Evolutionary conservation across 192 early-diverging fungal species (phyloP).

Genomic region (Allomyces macrogynus): DNA sequence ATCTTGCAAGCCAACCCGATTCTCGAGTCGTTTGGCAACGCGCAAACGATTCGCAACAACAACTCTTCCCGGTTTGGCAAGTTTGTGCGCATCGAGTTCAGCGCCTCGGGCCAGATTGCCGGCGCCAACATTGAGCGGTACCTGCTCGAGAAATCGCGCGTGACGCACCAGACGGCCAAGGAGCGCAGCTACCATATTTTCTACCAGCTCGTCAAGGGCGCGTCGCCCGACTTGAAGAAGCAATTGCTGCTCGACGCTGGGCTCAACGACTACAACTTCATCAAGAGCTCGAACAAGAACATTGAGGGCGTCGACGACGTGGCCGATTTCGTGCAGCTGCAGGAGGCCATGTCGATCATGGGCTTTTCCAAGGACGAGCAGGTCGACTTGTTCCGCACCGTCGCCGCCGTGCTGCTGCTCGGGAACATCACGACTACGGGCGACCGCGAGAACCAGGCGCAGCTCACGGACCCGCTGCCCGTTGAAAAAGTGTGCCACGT

Average conservation of each 20-base stretch:
- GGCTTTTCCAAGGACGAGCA: constrained; percentile 57
- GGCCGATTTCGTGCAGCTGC: constrained; percentile 52
- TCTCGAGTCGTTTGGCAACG: constrained; percentile 95
- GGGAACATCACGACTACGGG: constrained; percentile 72
- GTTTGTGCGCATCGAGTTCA: constrained; percentile 98
- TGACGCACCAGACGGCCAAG: constrained; percentile 72
- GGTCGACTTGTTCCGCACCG: constrained; percentile 52
- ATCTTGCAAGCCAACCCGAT: constrained; percentile 94
- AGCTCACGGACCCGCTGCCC: constrained; percentile 48
- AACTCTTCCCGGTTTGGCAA: constrained; percentile 99
- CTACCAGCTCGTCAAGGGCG: constrained; percentile 91
- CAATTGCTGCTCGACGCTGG: constrained; percentile 52
- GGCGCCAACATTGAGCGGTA: constrained; percentile 96
- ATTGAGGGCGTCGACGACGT: constrained; percentile 88
- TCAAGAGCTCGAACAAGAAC: constrained; percentile 57
- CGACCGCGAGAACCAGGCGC: constrained; percentile 70
- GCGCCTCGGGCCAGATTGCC: constrained; percentile 56
- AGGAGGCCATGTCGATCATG: constrained; percentile 65
- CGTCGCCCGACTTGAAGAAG: constrained; percentile 13
- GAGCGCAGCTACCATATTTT: constrained; percentile 97
- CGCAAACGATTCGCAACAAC: constrained; percentile 94
- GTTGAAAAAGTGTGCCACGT: constrained; percentile 86
- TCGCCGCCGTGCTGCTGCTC: constrained; percentile 76
- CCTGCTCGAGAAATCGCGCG: constrained; percentile 89
- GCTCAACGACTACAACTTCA: constrained; percentile 63